Conservation (phyloP, 495 filamentous ascomycete genomes). For the Hamigera avellanea region DNA sequence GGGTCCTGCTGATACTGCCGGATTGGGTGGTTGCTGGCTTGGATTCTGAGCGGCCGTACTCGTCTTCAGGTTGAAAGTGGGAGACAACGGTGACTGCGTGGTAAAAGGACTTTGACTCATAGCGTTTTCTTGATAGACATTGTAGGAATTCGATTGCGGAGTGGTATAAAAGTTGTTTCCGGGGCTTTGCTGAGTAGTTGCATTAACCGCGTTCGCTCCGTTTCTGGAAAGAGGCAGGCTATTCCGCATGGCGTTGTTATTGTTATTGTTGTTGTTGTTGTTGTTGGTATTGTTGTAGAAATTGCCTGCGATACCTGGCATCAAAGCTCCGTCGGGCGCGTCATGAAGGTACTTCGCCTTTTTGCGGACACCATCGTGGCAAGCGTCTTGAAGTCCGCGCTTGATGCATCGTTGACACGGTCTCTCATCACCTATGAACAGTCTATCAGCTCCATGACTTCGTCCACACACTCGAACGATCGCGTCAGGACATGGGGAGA, state of each 20-base stretch:
- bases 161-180: conserved; percentile 22
- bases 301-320: conserved; percentile 44
- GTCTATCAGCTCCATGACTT: conserved; percentile 5
- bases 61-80: conserved; percentile 44
- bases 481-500: not conserved
- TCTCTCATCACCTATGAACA: conserved; percentile 61
- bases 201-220: conserved; percentile 16
- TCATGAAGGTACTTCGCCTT: conserved; percentile 99
- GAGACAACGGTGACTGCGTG: conserved; percentile 60
- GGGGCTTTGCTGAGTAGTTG: conserved; percentile 14
- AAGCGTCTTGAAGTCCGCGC: conserved; percentile 75
- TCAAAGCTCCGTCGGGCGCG: conserved; percentile 68
- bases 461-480: not conserved
- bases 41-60: conserved; percentile 28
- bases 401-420: conserved; percentile 93
- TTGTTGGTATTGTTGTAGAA: conserved; percentile 34
- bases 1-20: conserved; percentile 21
- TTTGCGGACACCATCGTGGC: conserved; percentile 92
- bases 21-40: conserved; percentile 20
- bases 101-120: conserved; percentile 41
- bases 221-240: conserved; percentile 22
- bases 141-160: conserved; percentile 27
- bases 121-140: conserved; percentile 27
- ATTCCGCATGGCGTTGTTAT: conserved; percentile 22
- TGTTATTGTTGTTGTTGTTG: conserved; percentile 12